Conservation (phyloP, 495 filamentous ascomycete genomes). For the Aspergillus campestris region DNA sequence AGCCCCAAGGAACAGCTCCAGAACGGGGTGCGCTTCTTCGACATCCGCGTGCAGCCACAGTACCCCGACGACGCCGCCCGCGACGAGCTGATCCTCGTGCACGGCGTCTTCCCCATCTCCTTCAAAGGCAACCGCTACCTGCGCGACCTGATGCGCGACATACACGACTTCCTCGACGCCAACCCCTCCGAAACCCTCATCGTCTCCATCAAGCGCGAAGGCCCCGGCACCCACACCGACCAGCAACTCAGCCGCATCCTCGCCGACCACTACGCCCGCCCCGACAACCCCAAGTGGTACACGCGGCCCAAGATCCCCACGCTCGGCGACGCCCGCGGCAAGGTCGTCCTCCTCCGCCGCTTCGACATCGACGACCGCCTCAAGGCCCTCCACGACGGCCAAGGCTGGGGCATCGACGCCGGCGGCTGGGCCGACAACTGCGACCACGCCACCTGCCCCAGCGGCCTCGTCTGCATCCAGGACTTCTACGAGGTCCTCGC, state of each 20-base stretch:
- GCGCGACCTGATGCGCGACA: constrained; percentile 56
- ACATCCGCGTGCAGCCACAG: constrained; percentile 69
- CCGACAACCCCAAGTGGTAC: constrained; percentile 59
- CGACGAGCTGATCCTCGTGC: constrained; percentile 58
- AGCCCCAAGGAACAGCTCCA: constrained; percentile 65
- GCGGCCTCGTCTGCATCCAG: constrained; percentile 76
- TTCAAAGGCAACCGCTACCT: constrained; percentile 68
- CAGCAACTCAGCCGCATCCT: constrained; percentile 67
- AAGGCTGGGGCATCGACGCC: constrained; percentile 76
- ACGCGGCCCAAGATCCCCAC: constrained; percentile 69
- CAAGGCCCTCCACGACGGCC: constrained; percentile 48
- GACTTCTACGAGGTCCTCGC: constrained; percentile 90
- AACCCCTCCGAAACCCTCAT: constrained; percentile 79
- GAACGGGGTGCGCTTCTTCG: constrained; percentile 91
- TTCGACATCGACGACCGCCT: constrained; percentile 59
- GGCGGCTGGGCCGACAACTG: constrained; percentile 86
- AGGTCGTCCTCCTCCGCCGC: constrained; percentile 77
- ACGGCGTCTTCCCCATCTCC: constrained; percentile 71
- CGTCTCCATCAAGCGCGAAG: constrained; percentile 86
- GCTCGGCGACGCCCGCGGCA: constrained; percentile 72
- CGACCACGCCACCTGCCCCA: constrained; percentile 60
- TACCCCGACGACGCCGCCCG: constrained; percentile 45
- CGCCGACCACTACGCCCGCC: constrained; percentile 57
- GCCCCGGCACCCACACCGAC: constrained; percentile 70
- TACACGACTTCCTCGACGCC: constrained; percentile 64